Percentiles rank a stretch among this genome's conserved stretches.
Conservation (phyloP, 2,329 filamentous ascomycete genomes). For the Colletotrichum karsti region DNA sequence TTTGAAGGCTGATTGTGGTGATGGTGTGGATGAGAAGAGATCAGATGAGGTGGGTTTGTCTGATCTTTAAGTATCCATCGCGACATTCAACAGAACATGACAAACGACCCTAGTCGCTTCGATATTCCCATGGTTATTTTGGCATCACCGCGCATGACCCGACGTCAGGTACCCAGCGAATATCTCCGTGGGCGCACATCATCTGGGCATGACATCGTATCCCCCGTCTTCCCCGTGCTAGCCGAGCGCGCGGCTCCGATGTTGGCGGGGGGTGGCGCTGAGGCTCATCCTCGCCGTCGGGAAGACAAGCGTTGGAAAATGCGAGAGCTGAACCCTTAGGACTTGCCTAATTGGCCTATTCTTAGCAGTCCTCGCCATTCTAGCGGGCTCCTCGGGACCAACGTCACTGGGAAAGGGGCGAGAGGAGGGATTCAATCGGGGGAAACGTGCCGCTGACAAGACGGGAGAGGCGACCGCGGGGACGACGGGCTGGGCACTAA, state of each 20-base stretch:
- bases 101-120: not conserved
- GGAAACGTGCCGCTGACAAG: not conserved
- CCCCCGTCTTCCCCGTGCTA: not conserved
- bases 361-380: not conserved
- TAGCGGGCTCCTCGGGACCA: not conserved
- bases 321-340: not conserved
- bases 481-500: not conserved
- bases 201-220: constrained; percentile 11
- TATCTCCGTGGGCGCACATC: not conserved
- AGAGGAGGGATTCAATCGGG: not conserved
- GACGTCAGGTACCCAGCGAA: not conserved
- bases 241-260: not conserved
- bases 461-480: not conserved
- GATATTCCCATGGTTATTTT: not conserved
- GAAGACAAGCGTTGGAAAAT: not conserved
- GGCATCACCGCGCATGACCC: not conserved
- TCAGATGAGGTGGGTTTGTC: not conserved
- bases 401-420: not conserved
- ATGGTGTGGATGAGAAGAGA: not conserved
- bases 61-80: not conserved
- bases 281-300: not conserved
- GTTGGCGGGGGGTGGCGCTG: not conserved
- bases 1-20: not conserved
- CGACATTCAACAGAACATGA: not conserved
- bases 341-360: not conserved